A percentile compares a stretch with the other conserved stretches of the same genome.
Conservation (phyloP, 2,329 filamentous ascomycete genomes). For the Aspergillus sp. region DNA sequence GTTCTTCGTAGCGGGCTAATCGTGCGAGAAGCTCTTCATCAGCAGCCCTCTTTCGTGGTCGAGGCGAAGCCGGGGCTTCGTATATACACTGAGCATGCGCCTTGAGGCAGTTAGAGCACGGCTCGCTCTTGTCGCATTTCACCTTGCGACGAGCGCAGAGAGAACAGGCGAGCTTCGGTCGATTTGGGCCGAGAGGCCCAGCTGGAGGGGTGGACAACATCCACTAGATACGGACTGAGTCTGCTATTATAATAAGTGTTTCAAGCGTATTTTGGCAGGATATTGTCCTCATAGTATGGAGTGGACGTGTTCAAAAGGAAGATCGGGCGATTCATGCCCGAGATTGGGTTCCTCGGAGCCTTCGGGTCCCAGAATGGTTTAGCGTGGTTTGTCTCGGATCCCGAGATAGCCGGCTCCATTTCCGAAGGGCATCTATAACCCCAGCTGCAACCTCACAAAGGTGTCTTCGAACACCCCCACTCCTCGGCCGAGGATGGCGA, state of each 20-base stretch:
- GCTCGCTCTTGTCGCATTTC: constrained; percentile 69
- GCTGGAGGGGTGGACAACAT: background rate
- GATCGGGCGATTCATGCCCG: background rate
- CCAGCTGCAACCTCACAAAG: background rate
- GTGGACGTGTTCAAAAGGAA: too few relatives aligned
- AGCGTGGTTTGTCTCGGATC: background rate
- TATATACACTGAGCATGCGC: constrained; percentile 58
- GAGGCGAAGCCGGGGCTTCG: constrained; percentile 47
- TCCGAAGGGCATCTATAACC: too few relatives aligned
- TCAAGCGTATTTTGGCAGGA: too few relatives aligned
- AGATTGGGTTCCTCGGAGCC: background rate
- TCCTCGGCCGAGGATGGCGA: background rate
- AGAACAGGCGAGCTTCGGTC: constrained; percentile 35
- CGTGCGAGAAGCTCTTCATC: constrained; percentile 69
- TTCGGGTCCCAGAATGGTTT: background rate
- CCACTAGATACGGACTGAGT: too few relatives aligned
- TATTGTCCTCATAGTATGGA: too few relatives aligned
- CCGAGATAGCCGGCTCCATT: too few relatives aligned
- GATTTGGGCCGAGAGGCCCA: background rate
- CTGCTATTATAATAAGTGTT: too few relatives aligned
- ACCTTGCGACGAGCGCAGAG: constrained; percentile 67
- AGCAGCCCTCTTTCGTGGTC: constrained; percentile 61
- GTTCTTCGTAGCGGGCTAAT: constrained; percentile 64
- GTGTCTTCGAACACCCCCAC: too few relatives aligned
- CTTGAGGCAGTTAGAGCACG: constrained; percentile 69